phyloP scores from a whole-genome alignment of 345 rosid species.

The Acer yangbiense region DNA sequence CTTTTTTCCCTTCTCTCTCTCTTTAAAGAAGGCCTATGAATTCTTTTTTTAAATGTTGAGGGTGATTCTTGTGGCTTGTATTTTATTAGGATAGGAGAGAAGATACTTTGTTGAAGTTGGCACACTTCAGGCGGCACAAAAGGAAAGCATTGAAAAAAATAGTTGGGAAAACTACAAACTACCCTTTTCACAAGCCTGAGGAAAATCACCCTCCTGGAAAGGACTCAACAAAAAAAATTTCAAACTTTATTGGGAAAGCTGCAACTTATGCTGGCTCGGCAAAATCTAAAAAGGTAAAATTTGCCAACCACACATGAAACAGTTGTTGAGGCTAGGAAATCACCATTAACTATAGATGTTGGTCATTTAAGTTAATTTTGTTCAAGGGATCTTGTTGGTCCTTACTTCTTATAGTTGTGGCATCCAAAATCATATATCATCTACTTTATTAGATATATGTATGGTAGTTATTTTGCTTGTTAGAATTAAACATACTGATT shows the following conservation, averaged over 20 bases:
- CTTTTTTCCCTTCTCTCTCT: background rate
- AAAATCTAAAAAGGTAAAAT: constrained; percentile 79
- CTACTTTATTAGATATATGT: background rate
- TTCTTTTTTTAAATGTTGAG: constrained; percentile 9
- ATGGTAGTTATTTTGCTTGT: constrained; percentile 4
- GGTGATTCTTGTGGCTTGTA: constrained; percentile 18
- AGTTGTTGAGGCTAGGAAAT: constrained; percentile 14
- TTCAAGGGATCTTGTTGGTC: background rate
- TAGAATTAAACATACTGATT: background rate
- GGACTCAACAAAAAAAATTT: constrained; percentile 79
- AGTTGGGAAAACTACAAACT: constrained; percentile 66
- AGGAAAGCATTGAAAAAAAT: constrained; percentile 76
- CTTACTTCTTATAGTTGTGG: background rate
- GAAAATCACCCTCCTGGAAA: constrained; percentile 92
- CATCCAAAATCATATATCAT: background rate
- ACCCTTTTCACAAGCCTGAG: constrained; percentile 93
- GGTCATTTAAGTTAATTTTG: background rate
- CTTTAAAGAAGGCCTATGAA: background rate
- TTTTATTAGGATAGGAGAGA: constrained; percentile 91
- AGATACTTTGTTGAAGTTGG: constrained; percentile 78
- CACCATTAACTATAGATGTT: constrained; percentile 1
- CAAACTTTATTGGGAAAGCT: constrained; percentile 87
- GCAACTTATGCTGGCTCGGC: constrained; percentile 81
- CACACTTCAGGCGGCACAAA: constrained; percentile 89
- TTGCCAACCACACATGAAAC: background rate